Evolutionary conservation across 2,329 filamentous ascomycete species (phyloP), one percentile per base, ranked within the genome.

Genomic region (Fusarium continuum): DNA sequence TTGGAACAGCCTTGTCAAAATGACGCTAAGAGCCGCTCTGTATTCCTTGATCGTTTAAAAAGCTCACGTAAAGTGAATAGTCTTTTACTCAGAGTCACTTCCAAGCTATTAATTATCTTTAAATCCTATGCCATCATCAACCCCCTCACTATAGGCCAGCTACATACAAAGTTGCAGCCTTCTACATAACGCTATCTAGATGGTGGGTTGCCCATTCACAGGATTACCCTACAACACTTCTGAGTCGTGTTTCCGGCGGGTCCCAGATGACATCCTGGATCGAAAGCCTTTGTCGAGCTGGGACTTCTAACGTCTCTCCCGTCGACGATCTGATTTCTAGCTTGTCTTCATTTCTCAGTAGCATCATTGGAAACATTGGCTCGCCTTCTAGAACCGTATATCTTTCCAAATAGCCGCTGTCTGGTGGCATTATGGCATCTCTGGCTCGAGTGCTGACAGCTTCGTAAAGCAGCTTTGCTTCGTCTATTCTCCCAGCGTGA

Each of bases 201-300:
- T n/a, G n/a, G n/a, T n/a, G n/a, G n/a, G n/a, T n/a, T n/a, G n/a
- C n/a, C n/a, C n/a, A n/a, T n/a, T n/a, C n/a, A n/a, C n/a, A n/a
- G n/a, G n/a, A n/a, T n/a, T n/a, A n/a, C n/a, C n/a, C n/a, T n/a
- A 55, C n/a, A 6, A 61, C 9, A 0, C 35, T 55, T 22, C 56
- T 28, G 0, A 61, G 26, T 5, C n/a, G 14, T 8, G 35, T 40
- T 9, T 60, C 55, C 2, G 56, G 56, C 0, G 55, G 56, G 4
- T 61, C 55, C 56, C 56, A 60, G 0, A 60, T 22, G 1, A 60
- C 19, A 6, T 60, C 47, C n/a, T 38, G 41, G 13, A 61, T 22
- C 3, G 35, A 22, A 0, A 61, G 29, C 9, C 48, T 43, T 9
- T 41, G 56, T 13, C 56, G 23, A 5, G 55, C 48, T 2, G 55